A percentile compares a stretch with the other conserved stretches of the same genome.
These are phyloP conservation scores for Fusarium palustre DNA, from an alignment of 2,329 filamentous ascomycete genomes.

Conservation along the genomic window DNA sequence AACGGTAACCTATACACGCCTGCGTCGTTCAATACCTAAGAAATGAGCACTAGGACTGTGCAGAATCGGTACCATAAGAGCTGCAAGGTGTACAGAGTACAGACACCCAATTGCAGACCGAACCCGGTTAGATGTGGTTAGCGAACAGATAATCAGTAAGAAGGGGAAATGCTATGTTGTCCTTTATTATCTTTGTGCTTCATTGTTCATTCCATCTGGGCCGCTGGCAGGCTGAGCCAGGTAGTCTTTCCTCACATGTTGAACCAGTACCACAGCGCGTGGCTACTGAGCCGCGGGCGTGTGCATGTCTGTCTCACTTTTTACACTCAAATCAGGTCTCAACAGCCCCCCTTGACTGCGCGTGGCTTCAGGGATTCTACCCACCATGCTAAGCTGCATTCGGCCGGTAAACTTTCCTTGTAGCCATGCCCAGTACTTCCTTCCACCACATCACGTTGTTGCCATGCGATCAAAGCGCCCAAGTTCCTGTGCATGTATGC, in stretches of 20 bases:
- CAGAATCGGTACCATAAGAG: conserved; percentile 11
- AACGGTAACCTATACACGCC: not conserved
- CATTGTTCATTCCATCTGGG: conserved; percentile 21
- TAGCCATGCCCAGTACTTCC: conserved; percentile 44
- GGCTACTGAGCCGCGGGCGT: conserved; percentile 31
- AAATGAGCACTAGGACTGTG: conserved; percentile 21
- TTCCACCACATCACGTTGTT: conserved; percentile 49
- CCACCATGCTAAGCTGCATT: conserved; percentile 45
- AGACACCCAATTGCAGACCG: not conserved
- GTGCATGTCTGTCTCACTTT: conserved; percentile 31
- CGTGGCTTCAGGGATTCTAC: conserved; percentile 54
- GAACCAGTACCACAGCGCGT: conserved; percentile 14
- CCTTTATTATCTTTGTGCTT: conserved; percentile 10
- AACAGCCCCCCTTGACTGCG: conserved; percentile 47
- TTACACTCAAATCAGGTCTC: conserved; percentile 35
- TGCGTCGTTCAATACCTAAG: conserved; percentile 1
- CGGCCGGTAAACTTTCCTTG: conserved; percentile 41
- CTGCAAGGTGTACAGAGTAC: not conserved
- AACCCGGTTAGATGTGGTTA: not conserved
- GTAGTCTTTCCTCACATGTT: conserved; percentile 19
- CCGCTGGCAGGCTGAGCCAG: conserved; percentile 3
- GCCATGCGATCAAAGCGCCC: conserved; percentile 47
- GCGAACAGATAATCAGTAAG: conserved; percentile 1
- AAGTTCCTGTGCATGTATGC: conserved; percentile 34
- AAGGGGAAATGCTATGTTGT: conserved; percentile 1